A percentile compares a stretch with the other conserved stretches of the same genome.
Evolutionary conservation across 441 rosid species (phyloP).

Genomic region (Aleurites moluccanus): DNA sequence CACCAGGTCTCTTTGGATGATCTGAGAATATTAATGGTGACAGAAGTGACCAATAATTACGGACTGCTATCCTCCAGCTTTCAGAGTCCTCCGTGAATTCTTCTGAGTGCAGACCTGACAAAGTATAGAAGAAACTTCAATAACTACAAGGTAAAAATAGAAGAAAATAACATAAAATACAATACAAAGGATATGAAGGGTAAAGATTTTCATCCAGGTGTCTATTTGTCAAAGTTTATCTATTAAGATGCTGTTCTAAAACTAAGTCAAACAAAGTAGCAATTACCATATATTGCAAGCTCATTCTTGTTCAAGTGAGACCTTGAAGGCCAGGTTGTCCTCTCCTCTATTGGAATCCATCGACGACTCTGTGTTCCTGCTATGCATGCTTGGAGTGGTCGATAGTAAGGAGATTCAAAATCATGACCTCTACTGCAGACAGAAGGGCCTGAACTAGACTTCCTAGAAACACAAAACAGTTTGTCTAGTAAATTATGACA

Average conservation of each 20-base stretch:
- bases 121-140: constrained; percentile 8
- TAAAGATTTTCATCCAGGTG: background rate
- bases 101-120: constrained; percentile 68
- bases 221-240: background rate
- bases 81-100: constrained; percentile 64
- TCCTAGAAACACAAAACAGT: constrained; percentile 50
- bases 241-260: constrained; percentile 9
- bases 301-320: constrained; percentile 76
- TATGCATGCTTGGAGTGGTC: constrained; percentile 81
- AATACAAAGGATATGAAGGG: background rate
- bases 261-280: constrained; percentile 14
- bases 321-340: constrained; percentile 84
- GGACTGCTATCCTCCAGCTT: constrained; percentile 58
- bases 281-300: constrained; percentile 75
- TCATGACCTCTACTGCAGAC: constrained; percentile 78
- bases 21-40: constrained; percentile 97
- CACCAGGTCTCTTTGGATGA: constrained; percentile 99
- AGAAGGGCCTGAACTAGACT: constrained; percentile 72
- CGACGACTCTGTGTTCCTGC: constrained; percentile 79
- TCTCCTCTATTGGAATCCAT: constrained; percentile 80
- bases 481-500: constrained; percentile 20
- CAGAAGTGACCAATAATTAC: constrained; percentile 92
- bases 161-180: background rate
- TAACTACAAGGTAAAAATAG: constrained; percentile 11
- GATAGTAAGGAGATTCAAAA: constrained; percentile 87